phyloP scores from a whole-genome alignment of 371 early-diverging fungal species.

The Mortierella sp. region DNA sequence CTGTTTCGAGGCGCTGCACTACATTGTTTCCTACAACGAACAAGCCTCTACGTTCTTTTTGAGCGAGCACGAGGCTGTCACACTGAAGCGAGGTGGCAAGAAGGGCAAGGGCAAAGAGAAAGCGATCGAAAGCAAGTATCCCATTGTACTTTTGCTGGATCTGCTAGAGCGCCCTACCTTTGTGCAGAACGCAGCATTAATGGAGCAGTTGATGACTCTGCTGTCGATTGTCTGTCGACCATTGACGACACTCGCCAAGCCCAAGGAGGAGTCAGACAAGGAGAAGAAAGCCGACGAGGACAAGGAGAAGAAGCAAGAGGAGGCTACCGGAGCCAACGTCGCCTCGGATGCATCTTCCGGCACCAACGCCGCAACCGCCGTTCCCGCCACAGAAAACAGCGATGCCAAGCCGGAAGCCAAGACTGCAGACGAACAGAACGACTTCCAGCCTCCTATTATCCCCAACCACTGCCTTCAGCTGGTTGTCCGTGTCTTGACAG shows the following conservation, averaged over 20 bases:
- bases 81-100: slow-evolving; percentile 63
- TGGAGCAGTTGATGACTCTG: slow-evolving; percentile 94
- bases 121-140: slow-evolving; percentile 76
- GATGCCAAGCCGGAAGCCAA: slow-evolving; percentile 40
- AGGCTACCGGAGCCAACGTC: not conserved
- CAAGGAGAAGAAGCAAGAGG: slow-evolving; percentile 16
- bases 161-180: slow-evolving; percentile 89
- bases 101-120: slow-evolving; percentile 80
- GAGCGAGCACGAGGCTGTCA: slow-evolving; percentile 77
- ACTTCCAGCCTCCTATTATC: slow-evolving; percentile 77
- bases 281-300: slow-evolving; percentile 34
- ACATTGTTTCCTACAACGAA: slow-evolving; percentile 77
- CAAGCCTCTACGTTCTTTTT: slow-evolving; percentile 81
- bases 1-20: slow-evolving; percentile 86
- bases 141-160: slow-evolving; percentile 87
- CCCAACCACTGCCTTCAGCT: slow-evolving; percentile 82
- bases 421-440: slow-evolving; percentile 29
- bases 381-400: not conserved
- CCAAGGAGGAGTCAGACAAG: slow-evolving; percentile 59
- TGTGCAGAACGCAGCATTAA: slow-evolving; percentile 78
- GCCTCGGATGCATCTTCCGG: not conserved
- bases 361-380: not conserved
- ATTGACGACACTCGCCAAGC: slow-evolving; percentile 71
- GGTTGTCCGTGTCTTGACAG: slow-evolving; percentile 91
- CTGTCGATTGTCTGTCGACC: slow-evolving; percentile 83